phyloP scores from a whole-genome alignment of 1,284 basidiomycete species.

The Coniophora puteana region DNA sequence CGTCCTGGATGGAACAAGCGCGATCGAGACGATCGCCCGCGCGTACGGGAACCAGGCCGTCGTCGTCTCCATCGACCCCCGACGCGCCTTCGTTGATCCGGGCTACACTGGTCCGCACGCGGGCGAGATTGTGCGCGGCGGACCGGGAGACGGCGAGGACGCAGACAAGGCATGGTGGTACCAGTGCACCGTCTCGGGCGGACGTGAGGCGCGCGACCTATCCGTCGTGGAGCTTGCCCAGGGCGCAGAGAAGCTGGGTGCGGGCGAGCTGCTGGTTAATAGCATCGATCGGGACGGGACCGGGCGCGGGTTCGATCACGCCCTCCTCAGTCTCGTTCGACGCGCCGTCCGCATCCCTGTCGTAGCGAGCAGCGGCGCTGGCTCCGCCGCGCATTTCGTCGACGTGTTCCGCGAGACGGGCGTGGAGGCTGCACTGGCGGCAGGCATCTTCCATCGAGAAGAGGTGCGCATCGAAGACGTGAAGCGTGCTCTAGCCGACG shows the following conservation, averaged over 20 bases:
- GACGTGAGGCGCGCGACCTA: conserved; percentile 83
- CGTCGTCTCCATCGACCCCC: conserved; percentile 96
- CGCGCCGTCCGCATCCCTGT: conserved; percentile 84
- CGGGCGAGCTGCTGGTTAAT: conserved; percentile 95
- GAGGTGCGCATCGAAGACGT: conserved; percentile 78
- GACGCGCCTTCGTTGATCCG: conserved; percentile 80
- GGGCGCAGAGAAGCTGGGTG: conserved; percentile 87
- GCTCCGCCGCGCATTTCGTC: conserved; percentile 78
- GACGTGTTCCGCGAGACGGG: conserved; percentile 79
- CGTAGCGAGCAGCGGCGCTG: conserved; percentile 93
- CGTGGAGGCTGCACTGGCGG: conserved; percentile 93
- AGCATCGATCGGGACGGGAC: conserved; percentile 97
- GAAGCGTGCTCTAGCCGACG: conserved; percentile 52
- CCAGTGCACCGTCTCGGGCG: conserved; percentile 95
- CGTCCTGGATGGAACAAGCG: conserved; percentile 69
- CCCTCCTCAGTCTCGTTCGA: conserved; percentile 78
- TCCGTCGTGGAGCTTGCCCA: conserved; percentile 90
- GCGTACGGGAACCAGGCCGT: conserved; percentile 97
- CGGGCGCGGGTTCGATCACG: conserved; percentile 89
- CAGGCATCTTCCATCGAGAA: conserved; percentile 95
- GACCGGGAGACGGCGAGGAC: conserved; percentile 42
- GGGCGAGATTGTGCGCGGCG: conserved; percentile 64
- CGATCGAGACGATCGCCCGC: conserved; percentile 90
- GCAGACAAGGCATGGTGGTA: conserved; percentile 94
- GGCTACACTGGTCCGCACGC: conserved; percentile 67